phyloP scores from a whole-genome alignment of 768 basidiomycete species.

The Boletus subcaerulescens region DNA sequence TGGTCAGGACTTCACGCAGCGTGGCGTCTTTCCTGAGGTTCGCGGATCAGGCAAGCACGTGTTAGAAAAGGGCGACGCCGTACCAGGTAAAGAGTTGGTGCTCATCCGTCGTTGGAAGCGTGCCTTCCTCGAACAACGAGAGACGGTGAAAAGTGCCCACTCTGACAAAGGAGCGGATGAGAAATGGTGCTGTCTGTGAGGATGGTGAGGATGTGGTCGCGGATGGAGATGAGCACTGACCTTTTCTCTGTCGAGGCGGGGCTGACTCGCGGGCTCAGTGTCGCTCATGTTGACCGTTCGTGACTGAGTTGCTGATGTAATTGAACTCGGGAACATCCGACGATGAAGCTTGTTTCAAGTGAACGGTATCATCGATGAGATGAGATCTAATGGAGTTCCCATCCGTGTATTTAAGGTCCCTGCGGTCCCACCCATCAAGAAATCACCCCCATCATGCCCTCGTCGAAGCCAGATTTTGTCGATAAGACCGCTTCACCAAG shows the following conservation, averaged over 20 bases:
- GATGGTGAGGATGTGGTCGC: neutral
- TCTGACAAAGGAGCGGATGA: slow-evolving; percentile 81
- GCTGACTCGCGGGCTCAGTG: slow-evolving; percentile 43
- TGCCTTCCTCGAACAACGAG: slow-evolving; percentile 72
- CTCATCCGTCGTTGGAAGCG: slow-evolving; percentile 75
- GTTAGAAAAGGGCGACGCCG: slow-evolving; percentile 9
- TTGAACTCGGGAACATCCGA: no score
- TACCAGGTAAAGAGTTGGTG: slow-evolving; percentile 83
- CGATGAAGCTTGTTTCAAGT: no score
- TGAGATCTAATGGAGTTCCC: no score
- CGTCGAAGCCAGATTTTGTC: slow-evolving; percentile 8
- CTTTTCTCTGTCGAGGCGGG: slow-evolving; percentile 57
- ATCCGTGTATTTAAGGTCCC: no score
- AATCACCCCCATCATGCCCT: slow-evolving; percentile 13
- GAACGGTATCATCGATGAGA: no score
- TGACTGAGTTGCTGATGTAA: neutral
- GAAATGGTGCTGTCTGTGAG: slow-evolving; percentile 70
- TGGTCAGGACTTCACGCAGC: slow-evolving; percentile 72
- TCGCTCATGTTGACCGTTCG: slow-evolving; percentile 27
- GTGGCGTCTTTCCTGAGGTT: slow-evolving; percentile 74
- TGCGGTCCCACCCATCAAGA: neutral
- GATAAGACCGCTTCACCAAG: slow-evolving; percentile 1
- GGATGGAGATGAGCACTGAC: slow-evolving; percentile 22
- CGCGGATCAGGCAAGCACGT: neutral
- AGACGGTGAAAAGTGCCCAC: slow-evolving; percentile 75